These are phyloP conservation scores for Apiospora phragmitis DNA, from an alignment of 2,329 filamentous ascomycete genomes.

Conservation along the genomic window DNA sequence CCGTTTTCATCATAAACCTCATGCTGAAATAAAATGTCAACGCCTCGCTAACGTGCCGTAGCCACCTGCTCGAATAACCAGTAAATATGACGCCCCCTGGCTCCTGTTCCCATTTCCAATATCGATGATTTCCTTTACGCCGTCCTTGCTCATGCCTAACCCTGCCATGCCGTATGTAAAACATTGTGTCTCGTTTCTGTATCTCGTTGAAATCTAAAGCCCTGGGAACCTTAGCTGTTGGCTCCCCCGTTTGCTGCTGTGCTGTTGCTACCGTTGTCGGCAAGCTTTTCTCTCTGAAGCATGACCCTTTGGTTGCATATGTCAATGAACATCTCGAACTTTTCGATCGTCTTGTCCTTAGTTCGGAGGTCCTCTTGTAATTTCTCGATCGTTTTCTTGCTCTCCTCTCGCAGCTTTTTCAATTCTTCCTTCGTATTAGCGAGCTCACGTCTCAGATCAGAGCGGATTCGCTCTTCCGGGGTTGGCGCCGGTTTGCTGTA, in stretches of 20 bases:
- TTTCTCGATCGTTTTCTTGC: constrained; percentile 57
- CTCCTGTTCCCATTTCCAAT: neutral
- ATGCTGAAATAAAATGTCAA: neutral
- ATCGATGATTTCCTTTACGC: neutral
- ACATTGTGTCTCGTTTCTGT: constrained; percentile 1
- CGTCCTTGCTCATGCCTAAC: neutral
- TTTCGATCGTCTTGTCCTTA: constrained; percentile 62
- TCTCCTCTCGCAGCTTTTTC: constrained; percentile 55
- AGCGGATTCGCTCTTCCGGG: constrained; percentile 63
- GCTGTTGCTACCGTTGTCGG: constrained; percentile 31
- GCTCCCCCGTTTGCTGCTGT: constrained; percentile 25
- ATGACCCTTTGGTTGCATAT: constrained; percentile 69
- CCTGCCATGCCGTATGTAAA: neutral
- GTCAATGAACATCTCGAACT: constrained; percentile 70
- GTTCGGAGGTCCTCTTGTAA: constrained; percentile 61
- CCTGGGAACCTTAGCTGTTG: constrained; percentile 19
- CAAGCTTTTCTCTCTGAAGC: constrained; percentile 58
- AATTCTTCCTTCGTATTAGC: constrained; percentile 58
- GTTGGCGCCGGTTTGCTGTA: constrained; percentile 67
- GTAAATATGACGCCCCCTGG: neutral
- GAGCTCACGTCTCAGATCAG: constrained; percentile 61
- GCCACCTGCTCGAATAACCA: neutral
- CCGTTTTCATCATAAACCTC: constrained; percentile 1
- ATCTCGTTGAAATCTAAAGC: neutral
- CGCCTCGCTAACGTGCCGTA: neutral